Percentiles rank a stretch among this genome's conserved stretches.
These are phyloP conservation scores for Torulaspora quercuum DNA, from an alignment of 805 yeast genomes.

Conservation along the genomic window DNA sequence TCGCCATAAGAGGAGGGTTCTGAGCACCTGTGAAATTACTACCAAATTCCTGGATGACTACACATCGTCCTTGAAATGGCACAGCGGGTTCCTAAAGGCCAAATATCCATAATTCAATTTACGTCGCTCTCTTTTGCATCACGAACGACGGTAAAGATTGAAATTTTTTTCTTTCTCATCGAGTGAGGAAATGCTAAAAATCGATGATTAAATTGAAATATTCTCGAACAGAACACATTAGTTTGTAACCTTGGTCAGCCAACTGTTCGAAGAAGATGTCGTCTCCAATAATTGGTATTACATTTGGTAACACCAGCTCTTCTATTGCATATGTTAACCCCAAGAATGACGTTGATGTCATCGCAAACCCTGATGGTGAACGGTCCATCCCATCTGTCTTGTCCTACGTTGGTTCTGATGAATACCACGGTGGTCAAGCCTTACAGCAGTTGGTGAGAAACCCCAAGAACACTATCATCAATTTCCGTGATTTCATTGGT, in stretches of 20 bases:
- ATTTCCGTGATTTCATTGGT: conserved; percentile 93
- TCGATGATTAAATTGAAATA: too few relatives aligned
- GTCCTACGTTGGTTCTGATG: conserved; percentile 90
- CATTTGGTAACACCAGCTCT: conserved; percentile 94
- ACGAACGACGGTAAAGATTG: conserved; percentile 3
- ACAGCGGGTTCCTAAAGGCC: too few relatives aligned
- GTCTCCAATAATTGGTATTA: conserved; percentile 77
- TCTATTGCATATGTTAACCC: conserved; percentile 95
- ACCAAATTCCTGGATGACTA: too few relatives aligned
- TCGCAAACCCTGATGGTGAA: conserved; percentile 99
- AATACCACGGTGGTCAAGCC: conserved; percentile 97
- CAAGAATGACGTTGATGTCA: conserved; percentile 75
- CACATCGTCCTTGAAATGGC: too few relatives aligned
- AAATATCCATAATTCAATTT: too few relatives aligned
- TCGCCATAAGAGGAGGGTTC: too few relatives aligned
- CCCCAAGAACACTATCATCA: conserved; percentile 77
- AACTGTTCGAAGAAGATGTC: conserved; percentile 21
- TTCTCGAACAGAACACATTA: too few relatives aligned
- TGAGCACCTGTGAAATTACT: too few relatives aligned
- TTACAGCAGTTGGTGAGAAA: conserved; percentile 87
- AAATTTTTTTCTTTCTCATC: conserved; percentile 16
- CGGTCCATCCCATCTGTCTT: conserved; percentile 91
- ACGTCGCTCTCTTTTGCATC: too few relatives aligned
- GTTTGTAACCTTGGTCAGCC: too few relatives aligned
- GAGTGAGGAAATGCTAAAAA: conserved; percentile 2